These are phyloP conservation scores for Blastocystis sp. DNA, from an alignment of 352 stramenopile genomes.

Conservation along the genomic window DNA sequence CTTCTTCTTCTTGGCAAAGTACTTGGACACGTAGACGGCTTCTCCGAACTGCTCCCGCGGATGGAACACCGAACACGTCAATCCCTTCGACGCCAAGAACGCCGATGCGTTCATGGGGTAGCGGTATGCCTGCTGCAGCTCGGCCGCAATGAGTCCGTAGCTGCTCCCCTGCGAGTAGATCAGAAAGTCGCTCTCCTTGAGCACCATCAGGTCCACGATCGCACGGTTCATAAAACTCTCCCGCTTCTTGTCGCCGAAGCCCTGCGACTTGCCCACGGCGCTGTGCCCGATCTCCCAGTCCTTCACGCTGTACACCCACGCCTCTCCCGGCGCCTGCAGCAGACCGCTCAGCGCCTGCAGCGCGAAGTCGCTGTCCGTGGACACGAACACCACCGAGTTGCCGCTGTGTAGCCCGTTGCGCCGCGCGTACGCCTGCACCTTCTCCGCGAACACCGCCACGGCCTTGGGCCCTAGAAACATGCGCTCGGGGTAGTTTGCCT, in stretches of 20 bases:
- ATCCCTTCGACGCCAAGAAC: not conserved
- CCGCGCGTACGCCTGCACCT: conserved; percentile 17
- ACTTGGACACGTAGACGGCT: conserved; percentile 48
- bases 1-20: conserved; percentile 2
- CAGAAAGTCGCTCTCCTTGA: conserved; percentile 61
- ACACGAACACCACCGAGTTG: conserved; percentile 25
- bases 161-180: conserved; percentile 56
- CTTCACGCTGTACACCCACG: conserved; percentile 30
- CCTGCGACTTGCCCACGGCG: not conserved
- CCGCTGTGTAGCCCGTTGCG: not conserved
- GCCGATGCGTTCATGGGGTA: conserved; percentile 45
- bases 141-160: conserved; percentile 39
- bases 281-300: conserved; percentile 49
- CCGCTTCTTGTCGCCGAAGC: conserved; percentile 1
- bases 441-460: not conserved
- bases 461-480: not conserved
- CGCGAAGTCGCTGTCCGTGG: conserved; percentile 6
- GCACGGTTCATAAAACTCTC: conserved; percentile 62
- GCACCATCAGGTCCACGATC: conserved; percentile 42
- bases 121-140: conserved; percentile 45
- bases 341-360: conserved; percentile 14
- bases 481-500: conserved; percentile 34
- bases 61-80: conserved; percentile 55
- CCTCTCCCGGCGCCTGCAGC: not conserved
- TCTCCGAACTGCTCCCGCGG: not conserved